A percentile compares a stretch with the other conserved stretches of the same genome.
These are phyloP conservation scores for Grosmannia clavigera DNA, from an alignment of 2,329 filamentous ascomycete genomes.

Conservation along the genomic window DNA sequence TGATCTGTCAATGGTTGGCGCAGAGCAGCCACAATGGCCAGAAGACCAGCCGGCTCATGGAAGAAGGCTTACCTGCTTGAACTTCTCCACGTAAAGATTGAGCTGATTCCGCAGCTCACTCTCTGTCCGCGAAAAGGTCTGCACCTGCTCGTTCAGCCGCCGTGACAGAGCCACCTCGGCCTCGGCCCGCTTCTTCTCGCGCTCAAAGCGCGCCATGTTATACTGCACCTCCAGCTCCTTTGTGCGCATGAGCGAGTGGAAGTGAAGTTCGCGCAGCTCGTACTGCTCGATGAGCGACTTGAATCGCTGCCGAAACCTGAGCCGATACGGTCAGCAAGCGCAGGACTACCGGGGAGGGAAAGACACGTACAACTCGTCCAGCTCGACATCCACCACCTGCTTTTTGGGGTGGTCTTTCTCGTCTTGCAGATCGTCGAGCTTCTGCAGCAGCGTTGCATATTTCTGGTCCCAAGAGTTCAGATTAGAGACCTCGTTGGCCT, in stretches of 20 bases:
- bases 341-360: slow-evolving; percentile 10
- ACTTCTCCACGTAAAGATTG: slow-evolving; percentile 98
- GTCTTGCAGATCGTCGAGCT: slow-evolving; percentile 79
- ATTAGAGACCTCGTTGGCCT: slow-evolving; percentile 74
- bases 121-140: slow-evolving; percentile 92
- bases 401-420: slow-evolving; percentile 74
- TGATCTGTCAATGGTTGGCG: slow-evolving; percentile 58
- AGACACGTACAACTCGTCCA: slow-evolving; percentile 67
- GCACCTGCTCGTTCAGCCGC: slow-evolving; percentile 80
- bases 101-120: slow-evolving; percentile 86
- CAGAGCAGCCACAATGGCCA: neutral
- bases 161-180: slow-evolving; percentile 67
- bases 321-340: slow-evolving; percentile 22
- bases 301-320: slow-evolving; percentile 70
- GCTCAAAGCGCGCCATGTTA: slow-evolving; percentile 76
- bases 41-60: neutral
- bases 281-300: slow-evolving; percentile 96
- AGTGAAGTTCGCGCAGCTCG: slow-evolving; percentile 87
- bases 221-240: slow-evolving; percentile 95
- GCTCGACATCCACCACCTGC: slow-evolving; percentile 70
- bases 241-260: slow-evolving; percentile 79
- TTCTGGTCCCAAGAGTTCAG: slow-evolving; percentile 76
- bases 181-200: slow-evolving; percentile 81
- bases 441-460: slow-evolving; percentile 65
- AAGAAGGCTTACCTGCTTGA: slow-evolving; percentile 78